phyloP scores from a whole-genome alignment of 148 eudicot genomes.

The Nepenthes mirabilis region DNA sequence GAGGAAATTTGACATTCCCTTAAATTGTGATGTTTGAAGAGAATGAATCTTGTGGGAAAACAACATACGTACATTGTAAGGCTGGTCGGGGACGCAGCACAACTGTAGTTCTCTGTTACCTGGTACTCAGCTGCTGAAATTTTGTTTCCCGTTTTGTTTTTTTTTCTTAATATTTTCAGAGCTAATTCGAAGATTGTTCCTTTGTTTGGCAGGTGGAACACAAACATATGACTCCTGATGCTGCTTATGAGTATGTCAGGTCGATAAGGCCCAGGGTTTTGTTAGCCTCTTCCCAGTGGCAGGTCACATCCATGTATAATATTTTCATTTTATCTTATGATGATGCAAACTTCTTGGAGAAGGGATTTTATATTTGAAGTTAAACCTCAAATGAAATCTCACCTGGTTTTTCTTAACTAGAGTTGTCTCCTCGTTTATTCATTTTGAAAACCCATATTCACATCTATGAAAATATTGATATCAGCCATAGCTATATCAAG shows the following conservation, averaged over 20 bases:
- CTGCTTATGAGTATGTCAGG: slow-evolving; percentile 29
- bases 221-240: slow-evolving; percentile 43
- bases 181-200: neutral
- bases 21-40: neutral
- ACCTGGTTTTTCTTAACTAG: neutral
- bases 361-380: neutral
- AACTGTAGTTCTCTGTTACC: neutral
- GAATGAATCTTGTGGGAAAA: slow-evolving; percentile 1
- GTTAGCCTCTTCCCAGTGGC: slow-evolving; percentile 39
- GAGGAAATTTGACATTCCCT: neutral
- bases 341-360: neutral
- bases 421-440: too few species aligned
- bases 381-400: neutral
- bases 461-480: too few species aligned
- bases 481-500: too few species aligned
- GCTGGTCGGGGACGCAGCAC: slow-evolving; percentile 1
- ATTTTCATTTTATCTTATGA: neutral
- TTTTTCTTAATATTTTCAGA: neutral
- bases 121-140: neutral
- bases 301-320: slow-evolving; percentile 13
- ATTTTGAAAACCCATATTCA: too few species aligned
- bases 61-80: neutral
- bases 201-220: slow-evolving; percentile 28
- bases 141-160: neutral
- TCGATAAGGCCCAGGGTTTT: slow-evolving; percentile 51